These are phyloP conservation scores for Sicyos baderoa DNA, from an alignment of 306 rosid species.

Conservation along the genomic window DNA sequence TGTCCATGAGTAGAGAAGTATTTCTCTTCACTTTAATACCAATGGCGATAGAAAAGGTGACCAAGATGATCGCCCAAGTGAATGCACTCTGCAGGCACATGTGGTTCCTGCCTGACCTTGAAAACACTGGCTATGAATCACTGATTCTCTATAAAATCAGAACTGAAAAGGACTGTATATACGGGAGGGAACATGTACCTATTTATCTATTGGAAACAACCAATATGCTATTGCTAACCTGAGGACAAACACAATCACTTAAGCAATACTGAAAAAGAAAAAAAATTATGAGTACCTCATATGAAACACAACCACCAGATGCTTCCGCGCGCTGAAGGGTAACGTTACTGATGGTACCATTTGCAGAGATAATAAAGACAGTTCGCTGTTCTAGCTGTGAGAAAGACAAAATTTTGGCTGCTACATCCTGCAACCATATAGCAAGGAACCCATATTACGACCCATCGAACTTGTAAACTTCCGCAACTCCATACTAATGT, in stretches of 20 bases:
- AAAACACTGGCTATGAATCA: not conserved
- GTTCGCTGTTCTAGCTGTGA: constrained; percentile 58
- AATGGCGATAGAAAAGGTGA: constrained; percentile 11
- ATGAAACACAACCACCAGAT: constrained; percentile 41
- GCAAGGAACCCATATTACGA: constrained; percentile 10
- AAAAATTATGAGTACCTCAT: constrained; percentile 41
- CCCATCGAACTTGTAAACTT: constrained; percentile 1
- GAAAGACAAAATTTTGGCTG: constrained; percentile 44
- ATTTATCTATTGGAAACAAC: too few species aligned
- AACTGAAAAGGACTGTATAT: not conserved
- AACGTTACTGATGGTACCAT: constrained; percentile 57
- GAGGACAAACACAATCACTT: not conserved
- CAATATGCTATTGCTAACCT: too few species aligned
- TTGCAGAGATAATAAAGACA: constrained; percentile 61
- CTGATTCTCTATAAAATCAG: not conserved
- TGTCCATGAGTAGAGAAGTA: too few species aligned
- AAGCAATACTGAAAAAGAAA: not conserved
- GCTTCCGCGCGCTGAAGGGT: constrained; percentile 42
- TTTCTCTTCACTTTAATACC: not conserved
- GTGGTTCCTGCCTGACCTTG: too few species aligned
- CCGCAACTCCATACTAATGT: not conserved
- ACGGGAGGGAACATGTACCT: not conserved
- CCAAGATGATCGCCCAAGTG: not conserved
- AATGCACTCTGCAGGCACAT: too few species aligned
- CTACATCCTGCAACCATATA: constrained; percentile 55